These are phyloP conservation scores for Blechomonas ayalai DNA, from an alignment of 208 protist species.

Conservation along the genomic window DNA sequence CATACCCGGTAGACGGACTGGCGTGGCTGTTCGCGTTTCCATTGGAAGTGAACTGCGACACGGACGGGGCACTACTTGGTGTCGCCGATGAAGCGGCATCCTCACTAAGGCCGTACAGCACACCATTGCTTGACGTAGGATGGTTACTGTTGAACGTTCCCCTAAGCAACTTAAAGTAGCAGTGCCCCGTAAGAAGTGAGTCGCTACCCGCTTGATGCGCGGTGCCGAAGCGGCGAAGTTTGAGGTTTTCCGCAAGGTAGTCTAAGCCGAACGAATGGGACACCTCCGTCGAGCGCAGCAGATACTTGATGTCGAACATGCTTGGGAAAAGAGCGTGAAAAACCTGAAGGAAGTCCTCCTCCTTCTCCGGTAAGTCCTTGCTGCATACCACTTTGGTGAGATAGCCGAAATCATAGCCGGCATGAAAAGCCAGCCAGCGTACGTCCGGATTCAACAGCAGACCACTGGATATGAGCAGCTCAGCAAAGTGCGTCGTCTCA, in stretches of 20 bases:
- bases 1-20: constrained; percentile 24
- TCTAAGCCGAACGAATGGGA: constrained; percentile 94
- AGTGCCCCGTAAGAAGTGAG: constrained; percentile 95
- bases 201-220: constrained; percentile 96
- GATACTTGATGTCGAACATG: constrained; percentile 99
- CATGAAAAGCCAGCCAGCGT: constrained; percentile 98
- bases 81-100: constrained; percentile 73
- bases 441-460: constrained; percentile 95
- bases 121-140: constrained; percentile 76
- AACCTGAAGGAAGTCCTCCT: constrained; percentile 96
- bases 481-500: constrained; percentile 94
- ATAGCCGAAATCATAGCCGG: constrained; percentile 99
- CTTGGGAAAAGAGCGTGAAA: constrained; percentile 95
- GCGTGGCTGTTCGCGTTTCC: constrained; percentile 16
- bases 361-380: constrained; percentile 92
- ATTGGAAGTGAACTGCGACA: constrained; percentile 16
- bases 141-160: constrained; percentile 84
- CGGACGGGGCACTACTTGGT: constrained; percentile 42
- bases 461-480: constrained; percentile 96
- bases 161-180: constrained; percentile 96
- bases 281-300: constrained; percentile 92
- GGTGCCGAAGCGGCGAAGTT: constrained; percentile 89
- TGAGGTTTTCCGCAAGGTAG: constrained; percentile 93
- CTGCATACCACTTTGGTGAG: constrained; percentile 95
- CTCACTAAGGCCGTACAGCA: constrained; percentile 94